A percentile compares a stretch with the other conserved stretches of the same genome.
Evolutionary conservation across 345 rosid genomes (phyloP).

Genomic region (Orychophragmus violaceus): DNA sequence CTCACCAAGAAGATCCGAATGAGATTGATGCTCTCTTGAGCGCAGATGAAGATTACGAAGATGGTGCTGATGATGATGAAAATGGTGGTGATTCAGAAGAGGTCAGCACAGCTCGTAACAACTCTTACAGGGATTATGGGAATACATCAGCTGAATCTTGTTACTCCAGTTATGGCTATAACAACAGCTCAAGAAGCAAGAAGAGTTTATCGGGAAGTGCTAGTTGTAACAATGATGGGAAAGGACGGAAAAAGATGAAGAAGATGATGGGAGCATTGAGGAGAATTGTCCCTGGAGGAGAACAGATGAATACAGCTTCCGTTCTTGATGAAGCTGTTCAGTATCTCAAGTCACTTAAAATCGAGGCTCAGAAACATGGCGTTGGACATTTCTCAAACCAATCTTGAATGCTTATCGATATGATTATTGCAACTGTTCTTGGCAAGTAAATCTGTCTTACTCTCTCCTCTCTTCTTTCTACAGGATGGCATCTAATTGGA

Average conservation of each 20-base stretch:
- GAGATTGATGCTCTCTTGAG: conserved; percentile 82
- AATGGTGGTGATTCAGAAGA: conserved; percentile 60
- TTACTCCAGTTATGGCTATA: conserved; percentile 41
- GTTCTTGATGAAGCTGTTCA: conserved; percentile 82
- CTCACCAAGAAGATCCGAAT: conserved; percentile 66
- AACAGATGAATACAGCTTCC: conserved; percentile 58
- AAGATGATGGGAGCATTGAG: conserved; percentile 68
- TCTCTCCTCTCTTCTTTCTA: neutral
- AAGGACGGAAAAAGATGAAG: conserved; percentile 61
- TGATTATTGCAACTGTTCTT: neutral
- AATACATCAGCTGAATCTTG: conserved; percentile 53
- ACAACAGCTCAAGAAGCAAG: conserved; percentile 33
- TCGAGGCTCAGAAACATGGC: conserved; percentile 71
- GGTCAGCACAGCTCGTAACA: conserved; percentile 62
- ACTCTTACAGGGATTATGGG: conserved; percentile 39
- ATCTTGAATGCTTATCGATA: conserved; percentile 13
- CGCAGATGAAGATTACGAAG: conserved; percentile 51
- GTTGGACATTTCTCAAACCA: conserved; percentile 42
- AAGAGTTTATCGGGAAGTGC: conserved; percentile 36
- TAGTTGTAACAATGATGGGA: conserved; percentile 41
- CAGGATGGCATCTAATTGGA: conserved; percentile 16
- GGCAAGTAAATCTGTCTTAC: neutral
- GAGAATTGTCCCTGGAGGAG: conserved; percentile 70
- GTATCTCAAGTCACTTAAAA: conserved; percentile 74
- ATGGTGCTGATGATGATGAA: conserved; percentile 29